Evolutionary conservation across 306 rosid species (phyloP).

Genomic region (Trifolium fragiferum): DNA sequence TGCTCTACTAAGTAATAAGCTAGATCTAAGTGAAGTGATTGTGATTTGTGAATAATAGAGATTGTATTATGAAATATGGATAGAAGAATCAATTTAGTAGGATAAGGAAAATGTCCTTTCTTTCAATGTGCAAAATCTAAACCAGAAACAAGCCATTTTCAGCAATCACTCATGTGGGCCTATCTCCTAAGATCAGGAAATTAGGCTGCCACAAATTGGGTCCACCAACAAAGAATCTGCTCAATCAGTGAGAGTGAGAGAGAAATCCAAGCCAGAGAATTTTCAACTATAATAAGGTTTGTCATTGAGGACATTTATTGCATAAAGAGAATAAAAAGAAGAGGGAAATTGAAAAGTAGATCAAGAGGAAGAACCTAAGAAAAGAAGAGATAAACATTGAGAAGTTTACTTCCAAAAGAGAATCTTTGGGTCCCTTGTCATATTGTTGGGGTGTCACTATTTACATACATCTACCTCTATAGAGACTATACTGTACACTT

Average conservation of each 20-base stretch:
- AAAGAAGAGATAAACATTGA: conserved; percentile 68
- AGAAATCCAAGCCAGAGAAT: conserved; percentile 53
- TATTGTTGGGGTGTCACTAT: conserved; percentile 71
- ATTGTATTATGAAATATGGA: conserved; percentile 13
- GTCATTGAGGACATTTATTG: conserved; percentile 60
- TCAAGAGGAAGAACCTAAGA: conserved; percentile 33
- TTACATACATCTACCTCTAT: conserved; percentile 52
- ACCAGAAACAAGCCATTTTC: conserved; percentile 54
- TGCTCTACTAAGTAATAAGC: neutral
- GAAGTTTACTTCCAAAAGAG: conserved; percentile 68
- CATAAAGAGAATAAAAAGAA: conserved; percentile 44
- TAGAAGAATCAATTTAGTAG: conserved; percentile 37
- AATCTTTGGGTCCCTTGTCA: conserved; percentile 70
- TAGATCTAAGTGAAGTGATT: conserved; percentile 37
- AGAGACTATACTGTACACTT: conserved; percentile 39
- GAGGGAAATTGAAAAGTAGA: conserved; percentile 27
- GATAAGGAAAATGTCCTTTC: conserved; percentile 43
- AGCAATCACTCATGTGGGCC: conserved; percentile 72
- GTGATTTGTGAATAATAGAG: neutral
- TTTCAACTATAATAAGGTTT: conserved; percentile 49
- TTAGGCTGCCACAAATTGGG: conserved; percentile 64
- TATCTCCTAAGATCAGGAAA: conserved; percentile 63
- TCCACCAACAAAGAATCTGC: conserved; percentile 64
- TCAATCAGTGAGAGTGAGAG: conserved; percentile 58
- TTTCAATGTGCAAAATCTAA: conserved; percentile 44